A percentile compares a stretch with the other conserved stretches of the same genome.
phyloP scores from a whole-genome alignment of 2,329 filamentous ascomycete genomes.

The Thielaviopsis ethacetica region DNA sequence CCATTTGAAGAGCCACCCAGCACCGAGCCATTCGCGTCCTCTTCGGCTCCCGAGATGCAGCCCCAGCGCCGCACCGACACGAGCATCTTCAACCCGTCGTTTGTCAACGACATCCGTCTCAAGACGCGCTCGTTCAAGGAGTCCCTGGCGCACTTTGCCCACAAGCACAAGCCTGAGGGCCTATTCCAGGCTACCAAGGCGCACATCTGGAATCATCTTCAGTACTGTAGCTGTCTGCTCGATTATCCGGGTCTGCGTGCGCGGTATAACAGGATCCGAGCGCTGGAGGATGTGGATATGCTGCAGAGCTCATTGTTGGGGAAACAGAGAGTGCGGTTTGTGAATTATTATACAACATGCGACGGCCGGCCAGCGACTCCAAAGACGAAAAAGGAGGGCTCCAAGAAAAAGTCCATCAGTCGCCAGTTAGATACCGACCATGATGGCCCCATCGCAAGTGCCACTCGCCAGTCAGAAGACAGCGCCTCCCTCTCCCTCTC shows the following conservation, averaged over 20 bases:
- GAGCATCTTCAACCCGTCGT: constrained; percentile 60
- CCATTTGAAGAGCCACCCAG: not conserved
- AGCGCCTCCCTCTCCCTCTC: not conserved
- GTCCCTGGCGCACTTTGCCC: constrained; percentile 57
- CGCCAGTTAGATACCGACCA: not conserved
- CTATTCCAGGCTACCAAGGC: constrained; percentile 53
- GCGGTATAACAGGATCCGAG: constrained; percentile 53
- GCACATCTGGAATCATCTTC: constrained; percentile 63
- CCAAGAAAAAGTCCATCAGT: too few relatives aligned
- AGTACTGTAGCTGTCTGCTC: constrained; percentile 67
- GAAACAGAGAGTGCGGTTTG: constrained; percentile 47
- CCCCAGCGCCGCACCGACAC: constrained; percentile 10
- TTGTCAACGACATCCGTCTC: constrained; percentile 56
- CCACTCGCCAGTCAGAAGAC: not conserved
- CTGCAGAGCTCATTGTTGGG: constrained; percentile 17
- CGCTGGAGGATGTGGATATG: constrained; percentile 55
- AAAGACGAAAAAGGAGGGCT: not conserved
- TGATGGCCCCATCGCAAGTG: not conserved
- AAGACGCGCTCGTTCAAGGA: constrained; percentile 53
- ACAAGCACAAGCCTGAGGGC: constrained; percentile 60
- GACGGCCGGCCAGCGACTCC: constrained; percentile 47
- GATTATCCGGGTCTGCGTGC: constrained; percentile 55
- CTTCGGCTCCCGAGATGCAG: not conserved
- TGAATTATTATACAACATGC: constrained; percentile 84
- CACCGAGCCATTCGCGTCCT: not conserved